Conservation (phyloP, 331 rosid genomes). For the Quercus lobata region DNA sequence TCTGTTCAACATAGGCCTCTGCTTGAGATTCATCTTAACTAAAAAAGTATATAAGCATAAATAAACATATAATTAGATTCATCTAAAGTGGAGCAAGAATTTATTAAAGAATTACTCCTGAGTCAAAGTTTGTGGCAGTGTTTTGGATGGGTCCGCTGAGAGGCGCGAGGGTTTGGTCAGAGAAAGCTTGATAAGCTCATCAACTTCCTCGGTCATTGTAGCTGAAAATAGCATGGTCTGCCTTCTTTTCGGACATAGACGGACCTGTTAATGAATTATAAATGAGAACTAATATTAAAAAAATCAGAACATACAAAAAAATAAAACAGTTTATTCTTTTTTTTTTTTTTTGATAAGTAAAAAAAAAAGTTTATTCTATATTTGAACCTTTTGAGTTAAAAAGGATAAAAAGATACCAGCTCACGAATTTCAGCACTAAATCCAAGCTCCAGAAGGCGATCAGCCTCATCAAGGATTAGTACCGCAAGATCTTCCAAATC, state of each 20-base stretch:
- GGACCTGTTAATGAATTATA: conserved; percentile 50
- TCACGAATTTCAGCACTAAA: conserved; percentile 90
- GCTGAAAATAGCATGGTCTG: conserved; percentile 99
- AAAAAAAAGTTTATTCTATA: neutral
- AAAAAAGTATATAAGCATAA: neutral
- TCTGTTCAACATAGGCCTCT: neutral
- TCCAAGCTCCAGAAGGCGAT: conserved; percentile 95
- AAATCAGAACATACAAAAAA: conserved; percentile 6
- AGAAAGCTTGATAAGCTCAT: conserved; percentile 88
- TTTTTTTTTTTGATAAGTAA: too few relatives aligned
- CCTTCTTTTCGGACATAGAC: conserved; percentile 80
- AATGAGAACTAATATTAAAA: neutral
- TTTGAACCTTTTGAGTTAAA: neutral
- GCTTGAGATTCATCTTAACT: neutral
- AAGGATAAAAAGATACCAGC: conserved; percentile 47
- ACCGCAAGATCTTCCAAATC: conserved; percentile 96
- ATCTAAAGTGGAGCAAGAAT: conserved; percentile 12
- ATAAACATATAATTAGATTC: neutral
- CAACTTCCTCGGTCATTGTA: conserved; percentile 91
- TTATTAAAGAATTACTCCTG: conserved; percentile 68
- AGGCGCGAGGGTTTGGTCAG: conserved; percentile 84
- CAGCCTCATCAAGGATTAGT: conserved; percentile 97
- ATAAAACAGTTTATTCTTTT: neutral
- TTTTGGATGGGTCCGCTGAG: conserved; percentile 86
- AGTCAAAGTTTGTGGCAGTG: conserved; percentile 79